Conservation (phyloP, 805 yeast species). For the Starmerella vitae region DNA sequence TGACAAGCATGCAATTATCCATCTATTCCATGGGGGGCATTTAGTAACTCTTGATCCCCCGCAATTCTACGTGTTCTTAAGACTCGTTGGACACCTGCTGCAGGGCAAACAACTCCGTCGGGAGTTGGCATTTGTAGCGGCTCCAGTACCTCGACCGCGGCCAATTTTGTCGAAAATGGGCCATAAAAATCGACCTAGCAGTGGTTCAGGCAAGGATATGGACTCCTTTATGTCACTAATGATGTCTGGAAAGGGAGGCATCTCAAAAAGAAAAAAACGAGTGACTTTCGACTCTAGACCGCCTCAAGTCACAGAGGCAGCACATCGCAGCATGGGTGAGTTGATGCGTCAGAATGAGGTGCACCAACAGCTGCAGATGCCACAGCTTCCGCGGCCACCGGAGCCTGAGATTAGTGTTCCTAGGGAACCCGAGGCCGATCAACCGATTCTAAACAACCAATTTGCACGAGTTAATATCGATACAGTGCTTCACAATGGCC, state of each 20-base stretch:
- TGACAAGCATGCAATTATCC: slow-evolving; percentile 32
- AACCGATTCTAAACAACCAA: slow-evolving; percentile 60
- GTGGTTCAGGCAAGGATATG: slow-evolving; percentile 39
- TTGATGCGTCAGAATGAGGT: slow-evolving; percentile 24
- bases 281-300: slow-evolving; percentile 28
- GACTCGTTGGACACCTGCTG: slow-evolving; percentile 64
- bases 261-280: slow-evolving; percentile 22
- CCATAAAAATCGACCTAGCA: slow-evolving; percentile 26
- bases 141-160: slow-evolving; percentile 66
- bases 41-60: slow-evolving; percentile 61
- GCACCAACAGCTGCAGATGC: slow-evolving; percentile 8
- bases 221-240: slow-evolving; percentile 77
- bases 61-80: slow-evolving; percentile 74
- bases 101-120: slow-evolving; percentile 36
- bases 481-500: slow-evolving; percentile 60
- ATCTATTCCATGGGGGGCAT: slow-evolving; percentile 23
- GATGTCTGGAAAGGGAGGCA: slow-evolving; percentile 30
- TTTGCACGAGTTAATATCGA: slow-evolving; percentile 71
- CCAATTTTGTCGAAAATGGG: slow-evolving; percentile 43
- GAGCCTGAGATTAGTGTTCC: slow-evolving; percentile 8
- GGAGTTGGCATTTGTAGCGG: slow-evolving; percentile 30
- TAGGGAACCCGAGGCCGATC: slow-evolving; percentile 32
- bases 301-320: slow-evolving; percentile 32
- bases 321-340: slow-evolving; percentile 29
- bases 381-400: slow-evolving; percentile 20